Evolutionary conservation across 2,329 filamentous ascomycete species (phyloP).

Genomic region (Davidsoniella neocaledoniae): DNA sequence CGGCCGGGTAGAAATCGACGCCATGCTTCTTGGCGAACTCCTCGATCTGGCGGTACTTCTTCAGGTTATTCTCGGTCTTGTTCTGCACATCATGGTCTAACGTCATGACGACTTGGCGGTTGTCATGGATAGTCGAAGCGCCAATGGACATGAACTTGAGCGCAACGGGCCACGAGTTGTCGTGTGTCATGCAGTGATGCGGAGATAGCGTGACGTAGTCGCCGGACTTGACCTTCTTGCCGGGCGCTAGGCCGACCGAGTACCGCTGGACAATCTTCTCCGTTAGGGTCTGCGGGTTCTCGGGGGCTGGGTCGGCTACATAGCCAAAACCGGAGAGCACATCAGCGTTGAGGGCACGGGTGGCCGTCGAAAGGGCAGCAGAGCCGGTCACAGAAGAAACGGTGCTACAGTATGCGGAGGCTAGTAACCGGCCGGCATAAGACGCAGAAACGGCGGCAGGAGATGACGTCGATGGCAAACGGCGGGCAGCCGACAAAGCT

Average conservation of each 20-base stretch:
- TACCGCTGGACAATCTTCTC: slow-evolving; percentile 86
- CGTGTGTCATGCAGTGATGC: slow-evolving; percentile 59
- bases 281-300: slow-evolving; percentile 57
- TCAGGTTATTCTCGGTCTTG: slow-evolving; percentile 57
- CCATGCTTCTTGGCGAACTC: slow-evolving; percentile 66
- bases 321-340: slow-evolving; percentile 5
- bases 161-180: slow-evolving; percentile 64
- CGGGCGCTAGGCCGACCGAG: slow-evolving; percentile 55
- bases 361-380: slow-evolving; percentile 12
- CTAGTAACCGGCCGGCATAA: background rate
- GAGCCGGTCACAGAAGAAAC: background rate
- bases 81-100: slow-evolving; percentile 86
- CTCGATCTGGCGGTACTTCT: slow-evolving; percentile 70
- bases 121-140: slow-evolving; percentile 52
- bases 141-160: slow-evolving; percentile 66
- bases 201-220: slow-evolving; percentile 61
- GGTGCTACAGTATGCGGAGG: background rate
- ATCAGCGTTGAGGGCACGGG: slow-evolving; percentile 8
- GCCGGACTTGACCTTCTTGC: slow-evolving; percentile 59
- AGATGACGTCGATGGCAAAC: background rate
- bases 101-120: slow-evolving; percentile 30
- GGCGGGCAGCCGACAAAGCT: slow-evolving; percentile 9
- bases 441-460: background rate
- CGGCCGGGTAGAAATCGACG: slow-evolving; percentile 60
- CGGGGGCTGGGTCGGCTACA: slow-evolving; percentile 3